Percentiles rank a stretch among this genome's conserved stretches.
Conservation (phyloP, 148 eudicot species). For the Fagopyrum homotropicum region DNA sequence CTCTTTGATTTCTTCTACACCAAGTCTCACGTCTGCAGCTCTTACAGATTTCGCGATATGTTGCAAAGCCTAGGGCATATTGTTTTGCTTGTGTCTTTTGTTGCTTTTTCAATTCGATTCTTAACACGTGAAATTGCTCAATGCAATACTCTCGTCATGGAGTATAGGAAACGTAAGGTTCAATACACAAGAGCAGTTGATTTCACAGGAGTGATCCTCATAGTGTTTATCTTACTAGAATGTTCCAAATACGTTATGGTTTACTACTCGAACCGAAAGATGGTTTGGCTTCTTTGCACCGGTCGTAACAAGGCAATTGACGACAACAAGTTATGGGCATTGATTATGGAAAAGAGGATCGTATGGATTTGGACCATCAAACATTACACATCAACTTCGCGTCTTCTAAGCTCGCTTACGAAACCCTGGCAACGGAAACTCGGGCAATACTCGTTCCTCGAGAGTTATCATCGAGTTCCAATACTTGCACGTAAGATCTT, state of each 20-base stretch:
- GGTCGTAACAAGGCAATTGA: not conserved
- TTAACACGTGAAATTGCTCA: no score
- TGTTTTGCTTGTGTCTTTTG: not conserved
- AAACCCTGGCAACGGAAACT: not conserved
- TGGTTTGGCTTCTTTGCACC: conserved; percentile 3
- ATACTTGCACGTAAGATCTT: not conserved
- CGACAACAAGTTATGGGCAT: not conserved
- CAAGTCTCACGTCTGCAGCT: not conserved
- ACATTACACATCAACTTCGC: not conserved
- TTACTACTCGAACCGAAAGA: not conserved
- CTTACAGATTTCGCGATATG: not conserved
- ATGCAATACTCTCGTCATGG: no score
- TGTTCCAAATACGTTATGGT: not conserved
- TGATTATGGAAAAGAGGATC: not conserved
- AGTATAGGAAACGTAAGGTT: no score
- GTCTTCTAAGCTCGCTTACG: not conserved
- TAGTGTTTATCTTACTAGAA: not conserved
- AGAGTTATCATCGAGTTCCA: not conserved
- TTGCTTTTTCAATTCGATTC: not conserved
- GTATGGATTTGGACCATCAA: not conserved
- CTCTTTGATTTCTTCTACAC: not conserved
- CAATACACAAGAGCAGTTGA: no score
- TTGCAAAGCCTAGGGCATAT: not conserved
- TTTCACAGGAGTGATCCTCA: no score
- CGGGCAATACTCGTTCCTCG: not conserved